Evolutionary conservation across 2,329 filamentous ascomycete genomes (phyloP).

Genomic region (Neofusicoccum parvum): DNA sequence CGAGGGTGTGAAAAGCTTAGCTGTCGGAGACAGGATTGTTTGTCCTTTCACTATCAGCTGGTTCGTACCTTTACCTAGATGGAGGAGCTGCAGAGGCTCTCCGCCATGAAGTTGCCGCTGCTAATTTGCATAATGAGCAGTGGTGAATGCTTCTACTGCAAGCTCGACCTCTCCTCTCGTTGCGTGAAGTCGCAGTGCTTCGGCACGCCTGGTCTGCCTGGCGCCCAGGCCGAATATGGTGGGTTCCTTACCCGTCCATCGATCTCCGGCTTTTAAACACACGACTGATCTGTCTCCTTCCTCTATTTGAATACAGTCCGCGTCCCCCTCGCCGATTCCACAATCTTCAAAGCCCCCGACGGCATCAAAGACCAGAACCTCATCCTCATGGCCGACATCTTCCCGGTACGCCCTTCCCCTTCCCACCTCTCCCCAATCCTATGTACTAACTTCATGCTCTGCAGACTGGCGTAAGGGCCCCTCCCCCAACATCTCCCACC

Average conservation of each 20-base stretch:
- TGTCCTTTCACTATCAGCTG: conserved; percentile 69
- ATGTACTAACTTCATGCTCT: not conserved
- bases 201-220: conserved; percentile 70
- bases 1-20: conserved; percentile 65
- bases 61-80: not conserved
- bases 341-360: conserved; percentile 70
- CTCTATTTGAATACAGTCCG: conserved; percentile 44
- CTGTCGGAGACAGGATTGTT: conserved; percentile 77
- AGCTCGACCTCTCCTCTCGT: conserved; percentile 72
- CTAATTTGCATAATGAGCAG: conserved; percentile 16
- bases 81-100: too few relatives aligned
- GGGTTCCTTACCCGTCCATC: not conserved
- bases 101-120: too few relatives aligned
- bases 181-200: conserved; percentile 73
- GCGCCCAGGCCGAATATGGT: conserved; percentile 77
- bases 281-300: too few relatives aligned
- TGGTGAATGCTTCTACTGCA: conserved; percentile 82
- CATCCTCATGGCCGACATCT: conserved; percentile 91
- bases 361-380: conserved; percentile 73
- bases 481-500: not conserved
- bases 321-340: conserved; percentile 78
- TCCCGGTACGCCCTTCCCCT: conserved; percentile 63
- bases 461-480: conserved; percentile 11
- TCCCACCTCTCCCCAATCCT: too few relatives aligned
- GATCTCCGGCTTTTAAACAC: too few relatives aligned